Conservation (phyloP, 768 basidiomycete species). For the Piloderma croceum region DNA sequence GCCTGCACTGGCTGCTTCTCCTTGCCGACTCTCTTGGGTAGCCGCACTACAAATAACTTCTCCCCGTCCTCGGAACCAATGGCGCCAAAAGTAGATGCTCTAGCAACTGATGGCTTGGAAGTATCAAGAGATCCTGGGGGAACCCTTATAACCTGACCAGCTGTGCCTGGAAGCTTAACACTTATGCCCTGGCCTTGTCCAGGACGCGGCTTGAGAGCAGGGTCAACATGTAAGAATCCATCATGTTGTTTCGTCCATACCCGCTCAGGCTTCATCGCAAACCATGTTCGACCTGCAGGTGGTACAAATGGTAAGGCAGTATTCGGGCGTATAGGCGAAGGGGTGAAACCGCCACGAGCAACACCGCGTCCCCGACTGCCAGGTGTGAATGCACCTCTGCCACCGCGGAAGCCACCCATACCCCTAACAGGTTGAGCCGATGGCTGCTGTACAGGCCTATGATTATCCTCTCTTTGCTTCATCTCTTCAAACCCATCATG, state of each 20-base stretch:
- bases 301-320: conserved; percentile 19
- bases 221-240: conserved; percentile 63
- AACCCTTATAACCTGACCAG: conserved; percentile 39
- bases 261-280: conserved; percentile 68
- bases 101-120: conserved; percentile 10
- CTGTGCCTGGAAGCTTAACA: conserved; percentile 56
- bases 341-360: conserved; percentile 33
- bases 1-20: conserved; percentile 25
- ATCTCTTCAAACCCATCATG: conserved; percentile 90
- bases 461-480: conserved; percentile 66
- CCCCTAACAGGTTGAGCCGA: conserved; percentile 29
- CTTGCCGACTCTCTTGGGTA: conserved; percentile 41
- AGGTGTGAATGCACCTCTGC: conserved; percentile 40
- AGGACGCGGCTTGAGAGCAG: conserved; percentile 50
- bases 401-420: conserved; percentile 36
- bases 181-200: conserved; percentile 52
- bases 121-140: conserved; percentile 8
- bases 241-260: conserved; percentile 84
- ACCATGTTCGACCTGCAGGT: conserved; percentile 53
- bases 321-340: not conserved
- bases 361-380: conserved; percentile 41
- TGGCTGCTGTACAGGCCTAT: conserved; percentile 28
- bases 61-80: conserved; percentile 38
- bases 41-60: conserved; percentile 45
- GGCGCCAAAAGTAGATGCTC: conserved; percentile 17